These are phyloP conservation scores for Firmiana major DNA, from an alignment of 345 rosid species.

Conservation along the genomic window DNA sequence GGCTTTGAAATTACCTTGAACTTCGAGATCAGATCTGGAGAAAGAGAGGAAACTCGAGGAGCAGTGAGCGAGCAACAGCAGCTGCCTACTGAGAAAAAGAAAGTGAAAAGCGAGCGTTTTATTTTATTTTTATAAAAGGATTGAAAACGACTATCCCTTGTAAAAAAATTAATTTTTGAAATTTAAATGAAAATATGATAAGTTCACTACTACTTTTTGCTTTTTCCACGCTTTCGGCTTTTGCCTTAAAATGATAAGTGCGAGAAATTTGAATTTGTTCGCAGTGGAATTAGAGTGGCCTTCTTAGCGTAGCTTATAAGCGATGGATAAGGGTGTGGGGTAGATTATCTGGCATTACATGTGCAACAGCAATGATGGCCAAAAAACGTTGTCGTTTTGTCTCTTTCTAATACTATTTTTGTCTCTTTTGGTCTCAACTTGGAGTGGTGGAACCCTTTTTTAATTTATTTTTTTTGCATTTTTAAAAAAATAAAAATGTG, in stretches of 20 bases:
- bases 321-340: conserved; percentile 1
- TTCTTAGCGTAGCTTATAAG: neutral
- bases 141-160: neutral
- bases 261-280: neutral
- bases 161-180: neutral
- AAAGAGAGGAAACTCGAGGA: neutral
- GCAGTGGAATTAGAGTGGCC: neutral
- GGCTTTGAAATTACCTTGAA: conserved; percentile 4
- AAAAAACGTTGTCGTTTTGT: neutral
- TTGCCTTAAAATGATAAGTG: neutral
- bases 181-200: neutral
- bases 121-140: neutral
- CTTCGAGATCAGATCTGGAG: conserved; percentile 7
- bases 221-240: neutral
- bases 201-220: neutral
- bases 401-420: neutral
- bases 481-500: neutral
- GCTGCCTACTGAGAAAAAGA: neutral
- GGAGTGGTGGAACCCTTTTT: neutral
- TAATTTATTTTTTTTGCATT: neutral
- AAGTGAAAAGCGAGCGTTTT: conserved; percentile 3
- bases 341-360: neutral
- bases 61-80: neutral
- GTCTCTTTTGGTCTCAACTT: neutral
- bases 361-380: neutral